Evolutionary conservation across 768 basidiomycete species (phyloP), one percentile per base, ranked within the genome.

Genomic region (Lentinula sp.): DNA sequence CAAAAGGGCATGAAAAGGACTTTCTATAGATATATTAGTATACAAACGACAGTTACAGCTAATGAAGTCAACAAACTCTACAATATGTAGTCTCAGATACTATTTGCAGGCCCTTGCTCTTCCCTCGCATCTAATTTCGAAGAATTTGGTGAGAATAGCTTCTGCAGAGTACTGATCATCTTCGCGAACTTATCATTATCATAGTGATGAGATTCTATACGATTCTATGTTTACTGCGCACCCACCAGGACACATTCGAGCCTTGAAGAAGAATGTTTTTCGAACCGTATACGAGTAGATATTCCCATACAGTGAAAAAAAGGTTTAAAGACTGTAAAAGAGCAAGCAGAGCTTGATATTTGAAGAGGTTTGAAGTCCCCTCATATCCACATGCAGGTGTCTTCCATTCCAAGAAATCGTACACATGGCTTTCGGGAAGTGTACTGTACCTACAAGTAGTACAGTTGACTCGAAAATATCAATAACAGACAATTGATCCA

Each of bases 191-290:
- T 89, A 62, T 13, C 50, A 7, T 28, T n/a, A n/a, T n/a, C n/a
- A n/a, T n/a, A 48, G 13, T 4, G n/a, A 35, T 35, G n/a, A 61
- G 41, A 36, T 18, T 41, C 23, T 36, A 32, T 18, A 28, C 2
- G 43, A 58, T 60, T 49, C 12, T 15, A 39, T n/a, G 48, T 15
- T 45, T 53, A 9, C 52, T 6, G 52, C 45, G n/a, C 41, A 72
- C 81, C n/a, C 51, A 91, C 91, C 91, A 93, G 66, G 87, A 78
- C 80, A 86, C 85, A 71, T 95, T 95, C 23, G 95, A 76, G 4
- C 78, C 76, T 66, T 92, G 86, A 9, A 95, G 75, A 37, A 85
- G 67, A 37, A 89, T 60, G 67, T 91, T 92, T 16, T 85, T 88
- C 4, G 68, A 45, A 1, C 80, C 79, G 60, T 84, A 88, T 20